phyloP scores from a whole-genome alignment of 805 yeast species.

The Saccharomycodes ludwigii region DNA sequence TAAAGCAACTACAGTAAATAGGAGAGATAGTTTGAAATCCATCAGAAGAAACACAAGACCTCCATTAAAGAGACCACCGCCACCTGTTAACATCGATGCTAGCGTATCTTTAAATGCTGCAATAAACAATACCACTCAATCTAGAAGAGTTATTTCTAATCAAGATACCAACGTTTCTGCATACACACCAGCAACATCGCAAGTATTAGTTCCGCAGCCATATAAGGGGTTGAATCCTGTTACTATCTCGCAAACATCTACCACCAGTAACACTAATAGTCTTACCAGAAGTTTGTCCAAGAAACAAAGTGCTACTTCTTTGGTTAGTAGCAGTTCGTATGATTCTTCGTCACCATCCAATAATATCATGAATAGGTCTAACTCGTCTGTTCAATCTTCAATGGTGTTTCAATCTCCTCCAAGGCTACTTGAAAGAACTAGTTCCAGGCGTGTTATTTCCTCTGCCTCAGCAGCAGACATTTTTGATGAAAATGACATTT shows the following conservation, averaged over 20 bases:
- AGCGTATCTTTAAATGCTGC: background rate
- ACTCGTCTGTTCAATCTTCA: slow-evolving; percentile 12
- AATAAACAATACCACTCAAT: background rate
- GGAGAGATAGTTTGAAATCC: background rate
- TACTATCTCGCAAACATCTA: slow-evolving; percentile 9
- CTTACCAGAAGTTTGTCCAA: no score
- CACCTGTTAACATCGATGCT: slow-evolving; percentile 8
- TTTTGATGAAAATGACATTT: slow-evolving; percentile 58
- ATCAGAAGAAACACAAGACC: slow-evolving; percentile 6
- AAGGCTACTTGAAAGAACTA: slow-evolving; percentile 17
- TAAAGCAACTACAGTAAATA: background rate
- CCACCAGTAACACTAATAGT: no score
- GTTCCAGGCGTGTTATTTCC: slow-evolving; percentile 23
- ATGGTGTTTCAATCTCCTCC: slow-evolving; percentile 15
- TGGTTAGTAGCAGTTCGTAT: no score
- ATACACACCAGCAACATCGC: slow-evolving; percentile 32
- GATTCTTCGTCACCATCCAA: no score
- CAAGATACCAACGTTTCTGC: slow-evolving; percentile 18
- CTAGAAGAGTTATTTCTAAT: no score
- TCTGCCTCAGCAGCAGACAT: slow-evolving; percentile 32
- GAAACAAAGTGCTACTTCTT: no score
- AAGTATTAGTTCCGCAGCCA: slow-evolving; percentile 31
- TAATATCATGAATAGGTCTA: slow-evolving; percentile 16
- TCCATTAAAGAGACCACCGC: slow-evolving; percentile 9
- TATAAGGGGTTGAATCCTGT: no score